Evolutionary conservation across 106 monocot species (phyloP), one percentile per base, ranked within the genome.

Genomic region (Chionographis japonica): DNA sequence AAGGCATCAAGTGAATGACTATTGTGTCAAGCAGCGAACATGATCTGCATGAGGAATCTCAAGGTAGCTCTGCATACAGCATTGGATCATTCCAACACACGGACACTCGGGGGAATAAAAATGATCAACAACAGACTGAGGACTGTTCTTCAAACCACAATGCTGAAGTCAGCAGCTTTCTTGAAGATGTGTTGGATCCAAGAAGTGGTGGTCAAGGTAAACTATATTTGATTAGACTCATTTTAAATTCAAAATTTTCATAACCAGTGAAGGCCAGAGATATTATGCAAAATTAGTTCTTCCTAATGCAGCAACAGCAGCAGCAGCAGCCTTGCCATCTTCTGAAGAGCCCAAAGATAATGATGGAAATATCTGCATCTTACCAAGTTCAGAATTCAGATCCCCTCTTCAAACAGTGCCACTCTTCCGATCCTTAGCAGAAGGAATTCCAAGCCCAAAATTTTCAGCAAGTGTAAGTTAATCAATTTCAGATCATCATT

Each of bases 381-480:
- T 51, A 58, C 51, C 75, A 52, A 65, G 40, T 20, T 40, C 71
- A n/a, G 84, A 83, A 40, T 87, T 84, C 71, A 58, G 60, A 40
- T 97, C 97, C 35, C 97, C 97, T 41, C 63, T 68, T 71, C 82
- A 79, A 61, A 88, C 73, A 52, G 56, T 87, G 6, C 87, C 80
- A 54, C 60, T 80, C 69, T 97, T 92, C 69, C 66, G 70, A 12
- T 79, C 88, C 1, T 80, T 79, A 18, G 60, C 80, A 19, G 92
- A 85, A 65, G 79, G 56, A n/a, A 79, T 92, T 68, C 89, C 89
- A 19, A 97, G 72, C 41, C 97, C 97, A 60, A 76, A 83, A 69
- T 97, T 97, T 77, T 83, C 92, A 54, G 70, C 84, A 59, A 97
- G 97, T 81, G 97, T 97, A 77, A 89, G 92, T 74, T 68, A 27